Conservation (phyloP, 768 basidiomycete species). For the Filobasidium wieringae region DNA sequence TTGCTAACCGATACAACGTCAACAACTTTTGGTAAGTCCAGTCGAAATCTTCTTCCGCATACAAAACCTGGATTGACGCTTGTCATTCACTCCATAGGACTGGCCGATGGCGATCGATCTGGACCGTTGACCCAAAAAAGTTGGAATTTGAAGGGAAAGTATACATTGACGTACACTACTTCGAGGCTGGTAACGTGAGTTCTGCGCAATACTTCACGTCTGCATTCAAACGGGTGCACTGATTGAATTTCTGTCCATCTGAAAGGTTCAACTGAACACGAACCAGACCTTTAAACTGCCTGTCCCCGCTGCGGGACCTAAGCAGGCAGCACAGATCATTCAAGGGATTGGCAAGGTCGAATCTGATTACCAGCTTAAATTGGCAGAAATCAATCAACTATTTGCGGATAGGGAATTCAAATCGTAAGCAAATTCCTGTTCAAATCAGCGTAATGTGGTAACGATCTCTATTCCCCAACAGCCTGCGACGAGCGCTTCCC, state of each 20-base stretch:
- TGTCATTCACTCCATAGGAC: slow-evolving; percentile 49
- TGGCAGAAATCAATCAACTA: slow-evolving; percentile 72
- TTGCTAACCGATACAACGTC: slow-evolving; percentile 93
- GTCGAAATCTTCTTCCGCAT: not conserved
- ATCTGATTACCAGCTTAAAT: slow-evolving; percentile 64
- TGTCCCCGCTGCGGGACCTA: slow-evolving; percentile 21
- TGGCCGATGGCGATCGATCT: slow-evolving; percentile 86
- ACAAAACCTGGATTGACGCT: not conserved
- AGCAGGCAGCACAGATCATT: slow-evolving; percentile 46
- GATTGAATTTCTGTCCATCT: not conserved
- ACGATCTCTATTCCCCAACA: slow-evolving; percentile 1
- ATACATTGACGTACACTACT: slow-evolving; percentile 82
- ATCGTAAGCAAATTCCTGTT: slow-evolving; percentile 36
- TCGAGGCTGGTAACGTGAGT: slow-evolving; percentile 87
- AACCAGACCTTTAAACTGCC: slow-evolving; percentile 56
- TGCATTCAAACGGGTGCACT: not conserved
- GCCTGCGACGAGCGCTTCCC: slow-evolving; percentile 76
- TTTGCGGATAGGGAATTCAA: slow-evolving; percentile 93
- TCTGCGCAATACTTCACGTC: not conserved
- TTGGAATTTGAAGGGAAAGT: slow-evolving; percentile 60
- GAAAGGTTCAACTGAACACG: slow-evolving; percentile 82
- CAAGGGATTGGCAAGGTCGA: slow-evolving; percentile 57
- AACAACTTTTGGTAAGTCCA: slow-evolving; percentile 69
- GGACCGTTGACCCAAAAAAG: slow-evolving; percentile 56
- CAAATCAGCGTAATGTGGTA: not conserved